Percentiles rank a stretch among this genome's conserved stretches.
phyloP scores from a whole-genome alignment of 345 rosid genomes.

The Kandelia obovata region DNA sequence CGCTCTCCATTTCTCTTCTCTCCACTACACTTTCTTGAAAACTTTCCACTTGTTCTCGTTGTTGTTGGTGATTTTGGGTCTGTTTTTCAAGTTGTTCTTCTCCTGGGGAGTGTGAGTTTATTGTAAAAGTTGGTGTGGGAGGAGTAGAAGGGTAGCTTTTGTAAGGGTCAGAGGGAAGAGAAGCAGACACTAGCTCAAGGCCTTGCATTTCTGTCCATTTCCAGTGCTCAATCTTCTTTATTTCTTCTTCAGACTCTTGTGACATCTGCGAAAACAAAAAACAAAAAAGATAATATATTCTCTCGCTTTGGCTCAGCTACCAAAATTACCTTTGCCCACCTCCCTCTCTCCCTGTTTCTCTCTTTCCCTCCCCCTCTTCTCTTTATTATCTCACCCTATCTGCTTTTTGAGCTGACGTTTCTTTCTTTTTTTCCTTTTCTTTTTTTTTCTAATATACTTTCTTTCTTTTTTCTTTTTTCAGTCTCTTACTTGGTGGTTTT shows the following conservation, averaged over 20 bases:
- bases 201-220: slow-evolving; percentile 99
- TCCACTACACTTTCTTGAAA: slow-evolving; percentile 13
- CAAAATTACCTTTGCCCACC: not conserved
- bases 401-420: slow-evolving; percentile 30
- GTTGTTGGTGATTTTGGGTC: slow-evolving; percentile 3
- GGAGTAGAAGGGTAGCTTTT: slow-evolving; percentile 27
- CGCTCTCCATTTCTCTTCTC: slow-evolving; percentile 51
- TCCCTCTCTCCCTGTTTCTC: slow-evolving; percentile 22
- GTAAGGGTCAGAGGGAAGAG: slow-evolving; percentile 25
- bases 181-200: slow-evolving; percentile 70
- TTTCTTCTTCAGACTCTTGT: slow-evolving; percentile 59
- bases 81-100: not conserved
- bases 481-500: slow-evolving; percentile 13
- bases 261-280: slow-evolving; percentile 57
- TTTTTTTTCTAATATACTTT: not conserved
- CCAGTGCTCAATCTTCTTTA: slow-evolving; percentile 80
- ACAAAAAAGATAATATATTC: not conserved
- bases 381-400: slow-evolving; percentile 40
- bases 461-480: not conserved
- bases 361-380: slow-evolving; percentile 11
- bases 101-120: slow-evolving; percentile 11
- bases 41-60: not conserved
- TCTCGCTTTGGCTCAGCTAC: not conserved
- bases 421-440: not conserved
- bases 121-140: slow-evolving; percentile 19